Percentiles rank a stretch among this genome's conserved stretches.
Evolutionary conservation across 306 rosid species (phyloP).

Genomic region (Benincasa hispida): DNA sequence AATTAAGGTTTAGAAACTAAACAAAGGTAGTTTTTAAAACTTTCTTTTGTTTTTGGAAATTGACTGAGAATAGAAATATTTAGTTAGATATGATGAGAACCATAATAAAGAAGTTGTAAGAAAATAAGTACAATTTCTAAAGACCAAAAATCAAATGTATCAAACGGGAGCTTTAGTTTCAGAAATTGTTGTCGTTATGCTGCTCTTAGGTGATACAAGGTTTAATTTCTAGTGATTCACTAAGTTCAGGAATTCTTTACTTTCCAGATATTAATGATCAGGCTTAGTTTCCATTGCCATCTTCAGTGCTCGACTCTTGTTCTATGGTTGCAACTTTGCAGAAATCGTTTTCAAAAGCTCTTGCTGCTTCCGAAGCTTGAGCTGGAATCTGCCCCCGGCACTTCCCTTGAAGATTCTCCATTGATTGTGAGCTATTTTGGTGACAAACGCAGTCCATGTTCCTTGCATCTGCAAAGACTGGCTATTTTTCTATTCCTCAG

Average conservation of each 20-base stretch:
- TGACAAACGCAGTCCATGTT: constrained; percentile 22
- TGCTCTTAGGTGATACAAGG: not conserved
- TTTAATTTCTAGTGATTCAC: not conserved
- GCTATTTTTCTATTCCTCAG: constrained; percentile 54
- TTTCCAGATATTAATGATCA: constrained; percentile 66
- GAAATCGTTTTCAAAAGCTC: constrained; percentile 39
- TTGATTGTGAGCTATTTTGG: constrained; percentile 44
- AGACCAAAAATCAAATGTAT: no score
- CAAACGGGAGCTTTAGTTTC: not conserved
- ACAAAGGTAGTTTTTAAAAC: no score
- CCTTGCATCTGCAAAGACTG: constrained; percentile 60
- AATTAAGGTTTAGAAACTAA: no score
- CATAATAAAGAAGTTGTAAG: no score
- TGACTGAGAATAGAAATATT: no score
- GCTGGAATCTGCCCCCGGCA: constrained; percentile 28
- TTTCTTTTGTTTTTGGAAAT: no score
- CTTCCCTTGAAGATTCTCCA: constrained; percentile 72
- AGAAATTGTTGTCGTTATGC: not conserved
- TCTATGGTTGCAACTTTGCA: constrained; percentile 67
- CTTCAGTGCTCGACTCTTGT: constrained; percentile 27
- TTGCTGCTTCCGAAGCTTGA: constrained; percentile 31
- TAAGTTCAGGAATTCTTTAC: not conserved
- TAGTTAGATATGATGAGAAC: no score
- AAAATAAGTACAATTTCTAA: no score
- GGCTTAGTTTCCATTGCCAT: constrained; percentile 40